Base-by-base conservation (phyloP, 495 filamentous ascomycete genomes). In the Aspergillus bertholletiae region DNA sequence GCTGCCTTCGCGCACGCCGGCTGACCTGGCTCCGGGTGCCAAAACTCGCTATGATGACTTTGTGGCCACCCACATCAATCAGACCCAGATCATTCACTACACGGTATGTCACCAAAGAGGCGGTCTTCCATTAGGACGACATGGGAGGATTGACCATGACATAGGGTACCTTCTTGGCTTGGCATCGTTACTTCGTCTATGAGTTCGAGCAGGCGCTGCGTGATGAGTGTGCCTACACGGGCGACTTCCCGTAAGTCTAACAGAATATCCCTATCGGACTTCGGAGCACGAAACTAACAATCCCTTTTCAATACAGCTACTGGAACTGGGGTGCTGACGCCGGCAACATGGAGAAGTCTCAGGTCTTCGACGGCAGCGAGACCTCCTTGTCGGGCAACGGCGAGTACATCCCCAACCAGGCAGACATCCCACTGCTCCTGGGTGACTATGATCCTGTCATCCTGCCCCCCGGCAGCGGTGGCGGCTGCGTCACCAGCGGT, bases 41-140 rank as follows among this genome's bases (percentile, higher is more conserved):
- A 76, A 66, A 63, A 80, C 71, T 59, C 75, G 84, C 17, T 88
- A 81, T 58, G 88, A 91, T 71, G 87, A 91, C 63, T 90, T 90
- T 60, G 74, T 85, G 35, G 84, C 77, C 12, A 77, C 76, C 8
- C 88, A 91, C 63, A 86, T 89, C 64, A 77, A 82, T 53, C 77
- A 88, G 62, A 85, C 84, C 4, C 58, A 73, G 13, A 51, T 57
- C 2, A 87, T 88, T 51, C 88, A 90, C 61, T 80, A 73, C 52
- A 82, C 80, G 5, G 80, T 78, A 73, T 27, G 60, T 15, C 30
- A 7, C 34, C 34, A 37, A 6, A n/a, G 12, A n/a, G 41, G 3
- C 17, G 12, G 11, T 21, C 18, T 17, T 13, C 23, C 21, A 12
- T 22, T 15, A 23, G 12, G 37, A 30, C 35, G 34, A 23, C 21